Percentiles rank a stretch among this genome's conserved stretches.
Evolutionary conservation across 306 rosid genomes (phyloP).

Genomic region (Lathyrus oleraceus): DNA sequence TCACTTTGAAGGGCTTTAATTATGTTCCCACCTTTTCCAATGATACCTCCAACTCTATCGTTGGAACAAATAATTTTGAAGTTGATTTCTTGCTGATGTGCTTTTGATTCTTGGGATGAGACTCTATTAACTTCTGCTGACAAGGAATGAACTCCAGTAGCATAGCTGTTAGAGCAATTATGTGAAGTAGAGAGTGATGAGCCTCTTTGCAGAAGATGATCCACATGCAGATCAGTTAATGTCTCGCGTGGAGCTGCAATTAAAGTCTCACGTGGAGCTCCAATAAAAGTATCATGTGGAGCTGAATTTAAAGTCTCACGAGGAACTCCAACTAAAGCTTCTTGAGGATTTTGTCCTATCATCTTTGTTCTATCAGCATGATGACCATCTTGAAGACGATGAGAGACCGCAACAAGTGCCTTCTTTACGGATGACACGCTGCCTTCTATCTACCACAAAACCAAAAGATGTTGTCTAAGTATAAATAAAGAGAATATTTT

Average conservation of each 20-base stretch:
- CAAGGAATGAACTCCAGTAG: conserved; percentile 57
- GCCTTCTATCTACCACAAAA: conserved; percentile 85
- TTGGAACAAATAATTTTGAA: conserved; percentile 80
- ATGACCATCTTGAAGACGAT: conserved; percentile 70
- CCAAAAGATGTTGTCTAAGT: conserved; percentile 19
- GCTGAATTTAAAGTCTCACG: conserved; percentile 31
- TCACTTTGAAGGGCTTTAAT: conserved; percentile 84
- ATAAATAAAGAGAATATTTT: background rate
- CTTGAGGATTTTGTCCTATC: conserved; percentile 54
- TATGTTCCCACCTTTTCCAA: conserved; percentile 90
- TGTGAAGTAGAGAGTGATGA: conserved; percentile 51
- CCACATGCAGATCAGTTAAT: conserved; percentile 50
- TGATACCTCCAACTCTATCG: conserved; percentile 86
- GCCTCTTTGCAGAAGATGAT: conserved; percentile 56
- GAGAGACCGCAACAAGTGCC: conserved; percentile 84
- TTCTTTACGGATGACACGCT: conserved; percentile 71
- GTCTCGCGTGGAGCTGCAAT: conserved; percentile 42
- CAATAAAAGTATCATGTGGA: conserved; percentile 36
- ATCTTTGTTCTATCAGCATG: conserved; percentile 53
- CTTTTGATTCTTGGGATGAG: conserved; percentile 50
- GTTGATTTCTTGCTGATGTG: conserved; percentile 63
- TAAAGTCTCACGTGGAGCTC: conserved; percentile 34
- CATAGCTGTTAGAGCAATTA: conserved; percentile 57
- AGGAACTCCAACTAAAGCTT: conserved; percentile 31
- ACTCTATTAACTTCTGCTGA: conserved; percentile 61